These are phyloP conservation scores for Starmera quercuum DNA, from an alignment of 805 yeast genomes.

Conservation along the genomic window DNA sequence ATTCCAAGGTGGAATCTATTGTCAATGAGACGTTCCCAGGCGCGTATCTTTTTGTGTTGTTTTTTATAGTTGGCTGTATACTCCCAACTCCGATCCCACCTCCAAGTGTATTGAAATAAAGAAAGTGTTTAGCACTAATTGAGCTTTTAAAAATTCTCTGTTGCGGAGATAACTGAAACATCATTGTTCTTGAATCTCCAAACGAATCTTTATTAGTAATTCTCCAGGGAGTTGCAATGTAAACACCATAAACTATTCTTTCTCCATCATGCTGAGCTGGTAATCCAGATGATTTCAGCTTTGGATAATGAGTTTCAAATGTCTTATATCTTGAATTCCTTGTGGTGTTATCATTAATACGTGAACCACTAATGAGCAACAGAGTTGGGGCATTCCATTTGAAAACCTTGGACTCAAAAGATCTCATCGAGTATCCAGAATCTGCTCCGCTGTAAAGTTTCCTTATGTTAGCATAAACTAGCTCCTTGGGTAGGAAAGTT, in stretches of 20 bases:
- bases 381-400: conserved; percentile 90
- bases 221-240: conserved; percentile 69
- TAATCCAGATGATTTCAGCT: conserved; percentile 21
- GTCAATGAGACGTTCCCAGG: conserved; percentile 81
- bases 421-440: conserved; percentile 81
- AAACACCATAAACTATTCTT: conserved; percentile 54
- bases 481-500: conserved; percentile 28
- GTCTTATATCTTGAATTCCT: conserved; percentile 40
- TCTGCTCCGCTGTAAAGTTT: conserved; percentile 67
- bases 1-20: conserved; percentile 70
- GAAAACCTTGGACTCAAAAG: conserved; percentile 74
- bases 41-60: conserved; percentile 34
- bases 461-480: conserved; percentile 40
- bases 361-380: conserved; percentile 54
- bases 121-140: conserved; percentile 28
- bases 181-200: conserved; percentile 51
- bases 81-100: conserved; percentile 83
- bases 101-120: conserved; percentile 66
- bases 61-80: conserved; percentile 51
- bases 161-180: conserved; percentile 62
- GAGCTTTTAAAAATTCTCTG: conserved; percentile 44
- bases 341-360: conserved; percentile 17
- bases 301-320: conserved; percentile 44
- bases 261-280: conserved; percentile 24
- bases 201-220: conserved; percentile 62